A percentile compares a stretch with the other conserved stretches of the same genome.
phyloP scores from a whole-genome alignment of 768 basidiomycete genomes.

The Hortiboletus campestris region DNA sequence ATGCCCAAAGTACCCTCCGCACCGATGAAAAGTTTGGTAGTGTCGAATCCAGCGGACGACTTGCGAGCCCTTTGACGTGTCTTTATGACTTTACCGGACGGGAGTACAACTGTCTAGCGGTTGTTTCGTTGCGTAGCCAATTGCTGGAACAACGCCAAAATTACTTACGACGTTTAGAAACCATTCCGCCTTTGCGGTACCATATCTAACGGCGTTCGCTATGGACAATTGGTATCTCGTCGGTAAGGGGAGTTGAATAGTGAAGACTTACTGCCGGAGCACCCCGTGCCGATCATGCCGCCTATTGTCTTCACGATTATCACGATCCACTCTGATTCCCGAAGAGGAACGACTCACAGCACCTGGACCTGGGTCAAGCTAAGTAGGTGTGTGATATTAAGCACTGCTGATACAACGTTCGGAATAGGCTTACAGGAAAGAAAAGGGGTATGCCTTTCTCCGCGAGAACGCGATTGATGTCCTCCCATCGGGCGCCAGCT shows the following conservation, averaged over 20 bases:
- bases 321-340: conserved; percentile 1
- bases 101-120: conserved; percentile 75
- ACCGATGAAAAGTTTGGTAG: conserved; percentile 85
- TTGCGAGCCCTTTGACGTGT: conserved; percentile 79
- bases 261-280: conserved; percentile 67
- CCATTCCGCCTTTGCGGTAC: conserved; percentile 87
- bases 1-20: conserved; percentile 89
- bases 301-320: conserved; percentile 62
- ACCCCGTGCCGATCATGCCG: conserved; percentile 87
- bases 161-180: conserved; percentile 70
- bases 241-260: neutral
- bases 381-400: conserved; percentile 23
- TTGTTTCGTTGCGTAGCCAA: neutral
- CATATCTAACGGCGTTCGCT: conserved; percentile 85
- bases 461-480: conserved; percentile 67
- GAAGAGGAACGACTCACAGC: conserved; percentile 43
- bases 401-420: neutral
- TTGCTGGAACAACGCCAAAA: neutral
- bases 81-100: conserved; percentile 83
- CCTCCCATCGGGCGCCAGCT: conserved; percentile 75
- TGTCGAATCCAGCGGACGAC: conserved; percentile 84
- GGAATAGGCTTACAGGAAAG: conserved; percentile 63
- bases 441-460: conserved; percentile 74
- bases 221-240: neutral
- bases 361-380: conserved; percentile 74